phyloP scores from a whole-genome alignment of 2,329 filamentous ascomycete species.

The Fusarium multiceps region DNA sequence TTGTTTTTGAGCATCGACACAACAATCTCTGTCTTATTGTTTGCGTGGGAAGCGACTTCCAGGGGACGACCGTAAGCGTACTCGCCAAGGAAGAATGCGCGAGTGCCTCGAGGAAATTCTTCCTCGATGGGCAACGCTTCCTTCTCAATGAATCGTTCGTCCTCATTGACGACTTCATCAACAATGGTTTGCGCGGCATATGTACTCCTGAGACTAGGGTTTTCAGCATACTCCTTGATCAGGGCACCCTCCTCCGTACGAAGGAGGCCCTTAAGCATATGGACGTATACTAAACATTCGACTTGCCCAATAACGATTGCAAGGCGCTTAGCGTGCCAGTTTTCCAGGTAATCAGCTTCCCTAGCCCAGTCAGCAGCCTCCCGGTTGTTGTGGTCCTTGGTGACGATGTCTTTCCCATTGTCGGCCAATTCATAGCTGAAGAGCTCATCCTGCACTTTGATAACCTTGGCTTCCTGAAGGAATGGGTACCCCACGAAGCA shows the following conservation, averaged over 20 bases:
- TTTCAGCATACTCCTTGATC: conserved; percentile 90
- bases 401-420: conserved; percentile 71
- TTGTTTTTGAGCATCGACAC: conserved; percentile 77
- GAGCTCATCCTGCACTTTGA: conserved; percentile 89
- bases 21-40: conserved; percentile 81
- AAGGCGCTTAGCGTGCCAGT: conserved; percentile 88
- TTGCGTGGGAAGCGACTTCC: conserved; percentile 79
- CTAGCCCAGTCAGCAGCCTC: conserved; percentile 87
- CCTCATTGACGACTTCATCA: conserved; percentile 88
- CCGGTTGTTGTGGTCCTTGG: conserved; percentile 76
- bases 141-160: conserved; percentile 92
- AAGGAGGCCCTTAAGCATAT: conserved; percentile 89
- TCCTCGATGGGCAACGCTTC: conserved; percentile 88
- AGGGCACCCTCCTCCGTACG: conserved; percentile 93
- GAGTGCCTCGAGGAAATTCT: conserved; percentile 85
- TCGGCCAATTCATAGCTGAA: conserved; percentile 85
- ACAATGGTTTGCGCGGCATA: conserved; percentile 94
- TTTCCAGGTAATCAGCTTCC: conserved; percentile 86
- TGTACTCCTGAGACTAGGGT: conserved; percentile 86
- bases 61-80: conserved; percentile 91
- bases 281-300: conserved; percentile 89
- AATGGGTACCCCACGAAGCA: conserved; percentile 96
- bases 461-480: conserved; percentile 90
- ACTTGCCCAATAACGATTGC: conserved; percentile 88
- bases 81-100: conserved; percentile 93